Conservation (phyloP, 805 yeast species). For the Yamadazyma olivae region DNA sequence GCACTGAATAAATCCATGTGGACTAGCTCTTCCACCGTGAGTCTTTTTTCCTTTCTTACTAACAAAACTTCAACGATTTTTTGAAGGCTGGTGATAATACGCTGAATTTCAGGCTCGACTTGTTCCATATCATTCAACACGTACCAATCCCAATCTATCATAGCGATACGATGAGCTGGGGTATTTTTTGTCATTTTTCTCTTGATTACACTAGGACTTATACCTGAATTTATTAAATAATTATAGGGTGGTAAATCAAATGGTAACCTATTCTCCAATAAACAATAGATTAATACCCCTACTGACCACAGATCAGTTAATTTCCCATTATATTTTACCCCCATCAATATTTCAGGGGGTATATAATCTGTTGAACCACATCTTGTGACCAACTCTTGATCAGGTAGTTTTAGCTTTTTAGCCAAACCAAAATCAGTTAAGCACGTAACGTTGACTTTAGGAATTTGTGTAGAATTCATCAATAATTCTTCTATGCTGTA, state of each 20-base stretch:
- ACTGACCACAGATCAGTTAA: slow-evolving; percentile 93
- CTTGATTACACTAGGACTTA: slow-evolving; percentile 41
- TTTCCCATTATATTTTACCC: slow-evolving; percentile 86
- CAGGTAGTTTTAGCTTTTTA: slow-evolving; percentile 56
- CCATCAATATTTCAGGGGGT: slow-evolving; percentile 90
- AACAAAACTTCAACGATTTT: slow-evolving; percentile 29
- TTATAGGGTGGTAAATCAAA: slow-evolving; percentile 77
- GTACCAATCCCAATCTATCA: slow-evolving; percentile 90
- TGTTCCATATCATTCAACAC: slow-evolving; percentile 23
- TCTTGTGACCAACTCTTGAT: slow-evolving; percentile 72
- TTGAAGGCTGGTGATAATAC: slow-evolving; percentile 21
- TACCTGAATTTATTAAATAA: slow-evolving; percentile 28
- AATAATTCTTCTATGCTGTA: slow-evolving; percentile 22
- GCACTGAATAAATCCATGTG: no score
- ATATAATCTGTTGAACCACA: slow-evolving; percentile 98
- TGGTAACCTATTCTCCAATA: slow-evolving; percentile 84
- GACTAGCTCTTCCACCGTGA: no score
- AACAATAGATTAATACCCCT: slow-evolving; percentile 84
- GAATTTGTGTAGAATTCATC: slow-evolving; percentile 15
- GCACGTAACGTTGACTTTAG: slow-evolving; percentile 33
- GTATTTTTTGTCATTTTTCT: slow-evolving; percentile 45
- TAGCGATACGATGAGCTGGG: slow-evolving; percentile 85
- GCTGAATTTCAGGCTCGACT: slow-evolving; percentile 14
- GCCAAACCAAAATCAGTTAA: slow-evolving; percentile 90
- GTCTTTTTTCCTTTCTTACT: slow-evolving; percentile 36